These are phyloP conservation scores for Phaeotremella fagi DNA, from an alignment of 768 basidiomycete species.

Conservation along the genomic window DNA sequence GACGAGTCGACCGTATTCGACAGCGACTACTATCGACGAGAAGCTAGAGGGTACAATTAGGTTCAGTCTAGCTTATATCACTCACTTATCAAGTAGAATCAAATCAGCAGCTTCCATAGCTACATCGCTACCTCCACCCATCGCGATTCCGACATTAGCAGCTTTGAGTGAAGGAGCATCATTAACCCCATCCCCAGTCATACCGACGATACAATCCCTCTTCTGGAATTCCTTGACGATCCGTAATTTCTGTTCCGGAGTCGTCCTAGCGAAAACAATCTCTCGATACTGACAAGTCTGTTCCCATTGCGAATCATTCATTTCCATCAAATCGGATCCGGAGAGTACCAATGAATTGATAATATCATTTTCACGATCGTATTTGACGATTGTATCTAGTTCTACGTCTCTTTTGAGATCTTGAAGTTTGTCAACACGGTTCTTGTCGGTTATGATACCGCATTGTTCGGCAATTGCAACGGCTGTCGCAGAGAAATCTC, in stretches of 20 bases:
- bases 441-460: conserved; percentile 55
- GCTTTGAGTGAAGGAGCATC: conserved; percentile 48
- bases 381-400: conserved; percentile 36
- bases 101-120: conserved; percentile 52
- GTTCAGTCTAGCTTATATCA: background rate
- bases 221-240: conserved; percentile 61
- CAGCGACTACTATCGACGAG: conserved; percentile 47
- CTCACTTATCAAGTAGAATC: conserved; percentile 46
- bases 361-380: conserved; percentile 46
- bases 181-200: conserved; percentile 62
- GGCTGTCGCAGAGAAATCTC: conserved; percentile 57
- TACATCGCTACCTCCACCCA: conserved; percentile 51
- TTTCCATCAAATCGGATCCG: conserved; percentile 45
- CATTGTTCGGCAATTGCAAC: conserved; percentile 61
- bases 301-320: conserved; percentile 48
- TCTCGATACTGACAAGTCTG: conserved; percentile 44
- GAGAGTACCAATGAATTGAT: conserved; percentile 47
- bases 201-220: conserved; percentile 57
- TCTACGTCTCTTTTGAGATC: conserved; percentile 49
- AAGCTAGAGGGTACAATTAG: conserved; percentile 33
- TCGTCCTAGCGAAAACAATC: conserved; percentile 62
- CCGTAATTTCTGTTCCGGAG: conserved; percentile 62
- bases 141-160: conserved; percentile 61
- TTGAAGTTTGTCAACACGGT: conserved; percentile 48
- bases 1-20: conserved; percentile 52